These are phyloP conservation scores for Cyclostephanos tholiformis DNA, from an alignment of 108 stramenopile species.

Conservation along the genomic window DNA sequence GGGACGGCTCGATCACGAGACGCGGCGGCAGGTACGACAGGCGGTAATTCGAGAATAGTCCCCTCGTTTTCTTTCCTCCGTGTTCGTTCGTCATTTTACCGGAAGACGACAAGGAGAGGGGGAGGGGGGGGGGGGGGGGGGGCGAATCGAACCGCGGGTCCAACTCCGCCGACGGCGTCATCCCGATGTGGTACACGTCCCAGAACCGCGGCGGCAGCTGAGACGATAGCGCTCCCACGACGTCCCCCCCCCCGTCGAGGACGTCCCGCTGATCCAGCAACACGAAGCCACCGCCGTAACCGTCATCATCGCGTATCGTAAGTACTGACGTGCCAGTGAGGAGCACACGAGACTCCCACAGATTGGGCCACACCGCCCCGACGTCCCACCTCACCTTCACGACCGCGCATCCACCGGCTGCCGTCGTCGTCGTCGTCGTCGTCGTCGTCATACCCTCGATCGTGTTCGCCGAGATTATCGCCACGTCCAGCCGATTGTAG, in stretches of 20 bases:
- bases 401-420: neutral
- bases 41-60: conserved; percentile 52
- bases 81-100: neutral
- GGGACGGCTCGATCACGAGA: conserved; percentile 55
- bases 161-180: conserved; percentile 81
- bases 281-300: conserved; percentile 21
- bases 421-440: neutral
- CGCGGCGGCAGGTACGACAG: conserved; percentile 69
- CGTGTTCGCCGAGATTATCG: conserved; percentile 60
- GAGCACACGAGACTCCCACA: conserved; percentile 74
- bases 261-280: conserved; percentile 63
- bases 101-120: conserved; percentile 4
- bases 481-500: conserved; percentile 73
- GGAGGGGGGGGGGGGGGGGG: neutral
- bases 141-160: conserved; percentile 35
- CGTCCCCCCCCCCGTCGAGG: conserved; percentile 57
- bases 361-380: conserved; percentile 76
- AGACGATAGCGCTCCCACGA: conserved; percentile 43
- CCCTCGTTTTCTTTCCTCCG: conserved; percentile 21
- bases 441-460: conserved; percentile 17
- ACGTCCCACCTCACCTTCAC: conserved; percentile 72
- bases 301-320: conserved; percentile 33
- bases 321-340: conserved; percentile 63
- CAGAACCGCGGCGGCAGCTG: conserved; percentile 81
- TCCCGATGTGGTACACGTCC: conserved; percentile 88